Conservation (phyloP, 1,284 basidiomycete species). For the Ustilago xerochloae region DNA sequence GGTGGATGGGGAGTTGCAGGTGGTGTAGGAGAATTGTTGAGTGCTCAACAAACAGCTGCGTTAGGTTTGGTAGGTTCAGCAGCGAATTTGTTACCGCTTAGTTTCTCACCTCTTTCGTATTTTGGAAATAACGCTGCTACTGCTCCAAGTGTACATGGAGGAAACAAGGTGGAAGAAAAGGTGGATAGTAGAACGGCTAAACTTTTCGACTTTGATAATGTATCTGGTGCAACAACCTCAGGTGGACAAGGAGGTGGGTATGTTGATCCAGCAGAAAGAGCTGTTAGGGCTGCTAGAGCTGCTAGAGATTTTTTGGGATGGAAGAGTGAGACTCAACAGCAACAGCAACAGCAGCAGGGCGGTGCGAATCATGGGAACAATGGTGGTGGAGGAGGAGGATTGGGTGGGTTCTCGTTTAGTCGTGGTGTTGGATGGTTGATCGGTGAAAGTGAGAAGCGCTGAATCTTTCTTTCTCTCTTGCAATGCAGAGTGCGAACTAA, state of each 20-base stretch:
- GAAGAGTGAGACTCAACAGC: conserved; percentile 21
- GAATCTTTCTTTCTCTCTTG: background rate
- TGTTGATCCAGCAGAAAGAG: conserved; percentile 37
- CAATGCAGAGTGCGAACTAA: too few species aligned
- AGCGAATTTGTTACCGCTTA: conserved; percentile 31
- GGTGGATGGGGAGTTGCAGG: background rate
- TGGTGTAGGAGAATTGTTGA: conserved; percentile 2
- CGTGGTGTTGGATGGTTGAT: conserved; percentile 47
- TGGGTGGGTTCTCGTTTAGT: conserved; percentile 40
- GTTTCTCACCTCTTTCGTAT: conserved; percentile 27
- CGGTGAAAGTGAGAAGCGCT: conserved; percentile 33
- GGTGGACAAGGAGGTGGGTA: conserved; percentile 6
- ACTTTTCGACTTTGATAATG: conserved; percentile 45
- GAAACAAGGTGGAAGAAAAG: background rate
- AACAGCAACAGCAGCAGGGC: background rate
- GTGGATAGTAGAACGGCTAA: conserved; percentile 31
- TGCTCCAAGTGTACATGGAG: too few species aligned
- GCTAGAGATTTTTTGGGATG: conserved; percentile 51
- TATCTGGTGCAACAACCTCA: conserved; percentile 6
- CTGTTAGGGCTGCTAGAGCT: conserved; percentile 42
- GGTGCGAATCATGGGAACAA: too few species aligned
- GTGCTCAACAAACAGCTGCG: conserved; percentile 20
- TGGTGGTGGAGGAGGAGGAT: conserved; percentile 1
- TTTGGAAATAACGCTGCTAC: background rate
- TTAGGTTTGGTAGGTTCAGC: conserved; percentile 28